Evolutionary conservation across 2,329 filamentous ascomycete genomes (phyloP).

Genomic region (Monosporascus ibericus): DNA sequence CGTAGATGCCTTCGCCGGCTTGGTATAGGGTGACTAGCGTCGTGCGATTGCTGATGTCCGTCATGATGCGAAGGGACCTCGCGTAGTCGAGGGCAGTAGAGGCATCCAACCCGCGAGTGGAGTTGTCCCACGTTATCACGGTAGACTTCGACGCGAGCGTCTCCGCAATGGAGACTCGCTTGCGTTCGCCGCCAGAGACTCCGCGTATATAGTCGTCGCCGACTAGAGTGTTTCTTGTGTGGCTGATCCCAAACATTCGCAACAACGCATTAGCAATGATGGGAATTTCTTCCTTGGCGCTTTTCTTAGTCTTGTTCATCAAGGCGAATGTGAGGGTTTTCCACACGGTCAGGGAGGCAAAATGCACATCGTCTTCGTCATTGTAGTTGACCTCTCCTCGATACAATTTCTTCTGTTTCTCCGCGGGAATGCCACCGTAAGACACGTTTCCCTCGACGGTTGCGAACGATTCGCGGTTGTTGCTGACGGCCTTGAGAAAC

Average conservation of each 20-base stretch:
- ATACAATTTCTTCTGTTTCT: constrained; percentile 62
- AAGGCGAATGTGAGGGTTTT: constrained; percentile 72
- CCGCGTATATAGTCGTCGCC: constrained; percentile 68
- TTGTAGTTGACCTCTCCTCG: constrained; percentile 75
- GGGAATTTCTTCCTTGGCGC: constrained; percentile 56
- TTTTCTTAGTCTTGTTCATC: constrained; percentile 67
- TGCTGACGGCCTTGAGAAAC: constrained; percentile 69
- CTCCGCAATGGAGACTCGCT: constrained; percentile 74
- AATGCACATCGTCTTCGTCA: constrained; percentile 69
- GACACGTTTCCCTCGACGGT: constrained; percentile 62
- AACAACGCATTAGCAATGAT: constrained; percentile 64
- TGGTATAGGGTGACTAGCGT: constrained; percentile 39
- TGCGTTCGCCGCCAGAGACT: constrained; percentile 74
- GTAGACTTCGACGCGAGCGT: constrained; percentile 67
- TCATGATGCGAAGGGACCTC: constrained; percentile 64
- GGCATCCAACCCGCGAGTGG: constrained; percentile 71
- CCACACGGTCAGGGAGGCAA: constrained; percentile 68
- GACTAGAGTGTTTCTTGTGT: constrained; percentile 68
- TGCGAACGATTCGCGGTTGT: constrained; percentile 60
- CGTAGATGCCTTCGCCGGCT: constrained; percentile 37
- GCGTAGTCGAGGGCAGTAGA: constrained; percentile 75
- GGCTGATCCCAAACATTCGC: constrained; percentile 72
- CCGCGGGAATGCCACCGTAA: constrained; percentile 65
- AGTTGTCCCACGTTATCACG: constrained; percentile 76
- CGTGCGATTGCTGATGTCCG: constrained; percentile 62